phyloP scores from a whole-genome alignment of 192 early-diverging fungal genomes.

The Pilaira anomala region DNA sequence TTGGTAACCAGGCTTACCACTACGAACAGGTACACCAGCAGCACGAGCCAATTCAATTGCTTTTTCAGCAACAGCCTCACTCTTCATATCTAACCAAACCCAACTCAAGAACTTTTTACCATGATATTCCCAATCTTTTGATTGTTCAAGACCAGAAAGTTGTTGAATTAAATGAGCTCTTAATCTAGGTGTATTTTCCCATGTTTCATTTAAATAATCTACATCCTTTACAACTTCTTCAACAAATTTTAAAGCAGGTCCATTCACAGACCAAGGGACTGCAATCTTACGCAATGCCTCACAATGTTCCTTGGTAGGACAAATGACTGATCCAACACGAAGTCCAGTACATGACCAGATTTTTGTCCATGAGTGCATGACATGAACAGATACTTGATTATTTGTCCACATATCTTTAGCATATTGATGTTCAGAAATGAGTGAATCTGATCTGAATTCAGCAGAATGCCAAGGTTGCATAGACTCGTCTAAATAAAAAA shows the following conservation, averaged over 20 bases:
- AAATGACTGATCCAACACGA: slow-evolving; percentile 83
- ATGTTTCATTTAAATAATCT: slow-evolving; percentile 72
- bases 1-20: slow-evolving; percentile 73
- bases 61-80: slow-evolving; percentile 54
- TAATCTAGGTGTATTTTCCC: slow-evolving; percentile 71
- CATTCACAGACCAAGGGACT: slow-evolving; percentile 92
- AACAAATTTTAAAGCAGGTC: slow-evolving; percentile 81
- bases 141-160: slow-evolving; percentile 28
- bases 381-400: slow-evolving; percentile 72
- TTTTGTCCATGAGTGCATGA: slow-evolving; percentile 95
- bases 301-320: slow-evolving; percentile 74
- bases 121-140: slow-evolving; percentile 57
- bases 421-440: slow-evolving; percentile 72
- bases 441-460: slow-evolving; percentile 77
- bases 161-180: slow-evolving; percentile 52
- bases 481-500: slow-evolving; percentile 68
- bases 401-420: slow-evolving; percentile 54
- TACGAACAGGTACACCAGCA: slow-evolving; percentile 84
- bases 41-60: slow-evolving; percentile 62
- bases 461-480: slow-evolving; percentile 93
- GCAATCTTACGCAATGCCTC: slow-evolving; percentile 73
- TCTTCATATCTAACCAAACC: slow-evolving; percentile 81
- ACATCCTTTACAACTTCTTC: slow-evolving; percentile 70
- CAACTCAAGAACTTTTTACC: slow-evolving; percentile 80
- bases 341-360: slow-evolving; percentile 92